Percentiles rank a stretch among this genome's conserved stretches.
Evolutionary conservation across 139 green algal genomes (phyloP).

Genomic region (Asterochloris erici): DNA sequence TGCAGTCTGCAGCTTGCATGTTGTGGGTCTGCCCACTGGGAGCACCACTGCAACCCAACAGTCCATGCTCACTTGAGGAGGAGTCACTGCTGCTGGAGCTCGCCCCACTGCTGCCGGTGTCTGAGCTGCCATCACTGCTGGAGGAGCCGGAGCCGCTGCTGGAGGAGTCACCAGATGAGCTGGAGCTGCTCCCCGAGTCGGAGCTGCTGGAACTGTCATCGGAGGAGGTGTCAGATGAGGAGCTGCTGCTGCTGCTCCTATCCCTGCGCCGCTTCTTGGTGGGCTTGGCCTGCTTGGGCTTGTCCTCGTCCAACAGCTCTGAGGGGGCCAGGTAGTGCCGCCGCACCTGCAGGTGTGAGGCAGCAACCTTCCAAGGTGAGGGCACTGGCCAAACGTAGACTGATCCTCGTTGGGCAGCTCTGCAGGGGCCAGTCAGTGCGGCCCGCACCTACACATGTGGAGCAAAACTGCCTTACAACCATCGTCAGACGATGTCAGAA

Average conservation of each 20-base stretch:
- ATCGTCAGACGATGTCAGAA: not conserved
- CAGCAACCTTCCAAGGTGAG: not conserved
- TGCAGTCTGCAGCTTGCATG: too few relatives aligned
- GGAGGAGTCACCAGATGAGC: slow-evolving; percentile 11
- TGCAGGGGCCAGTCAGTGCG: slow-evolving; percentile 42
- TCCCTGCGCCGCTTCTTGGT: slow-evolving; percentile 13
- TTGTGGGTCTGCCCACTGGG: too few relatives aligned
- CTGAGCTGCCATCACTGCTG: slow-evolving; percentile 5
- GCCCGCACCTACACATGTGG: slow-evolving; percentile 3
- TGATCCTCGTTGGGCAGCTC: slow-evolving; percentile 46
- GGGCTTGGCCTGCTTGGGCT: slow-evolving; percentile 18
- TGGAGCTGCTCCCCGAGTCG: slow-evolving; percentile 25
- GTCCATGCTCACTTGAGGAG: too few relatives aligned
- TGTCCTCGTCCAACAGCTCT: slow-evolving; percentile 45
- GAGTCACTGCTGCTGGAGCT: too few relatives aligned
- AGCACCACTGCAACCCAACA: too few relatives aligned
- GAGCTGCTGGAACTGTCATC: slow-evolving; percentile 21
- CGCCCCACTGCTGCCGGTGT: not conserved
- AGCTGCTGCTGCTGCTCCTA: slow-evolving; percentile 20
- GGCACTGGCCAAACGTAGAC: slow-evolving; percentile 16
- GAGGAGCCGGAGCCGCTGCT: slow-evolving; percentile 11
- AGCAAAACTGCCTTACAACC: not conserved
- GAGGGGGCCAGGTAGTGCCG: slow-evolving; percentile 45
- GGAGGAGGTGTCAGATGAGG: slow-evolving; percentile 20
- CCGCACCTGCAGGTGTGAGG: slow-evolving; percentile 19